phyloP scores from a whole-genome alignment of 495 filamentous ascomycete species.

The Monascus purpureus region DNA sequence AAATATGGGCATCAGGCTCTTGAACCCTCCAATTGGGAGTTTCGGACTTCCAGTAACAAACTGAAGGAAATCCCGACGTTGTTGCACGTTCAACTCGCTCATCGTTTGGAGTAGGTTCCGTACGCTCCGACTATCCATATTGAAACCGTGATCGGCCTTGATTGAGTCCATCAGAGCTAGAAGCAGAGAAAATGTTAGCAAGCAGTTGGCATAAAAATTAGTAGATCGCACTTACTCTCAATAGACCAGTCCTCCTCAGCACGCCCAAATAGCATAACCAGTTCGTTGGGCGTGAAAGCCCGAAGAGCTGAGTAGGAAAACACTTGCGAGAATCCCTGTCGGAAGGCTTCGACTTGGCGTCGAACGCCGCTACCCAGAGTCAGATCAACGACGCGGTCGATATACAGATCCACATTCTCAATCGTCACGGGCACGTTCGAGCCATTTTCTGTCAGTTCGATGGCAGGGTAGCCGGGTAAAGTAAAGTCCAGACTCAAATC shows the following conservation, averaged over 20 bases:
- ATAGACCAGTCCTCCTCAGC: constrained; percentile 96
- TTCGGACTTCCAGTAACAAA: constrained; percentile 98
- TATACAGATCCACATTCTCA: constrained; percentile 74
- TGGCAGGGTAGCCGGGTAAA: constrained; percentile 77
- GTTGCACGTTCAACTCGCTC: constrained; percentile 63
- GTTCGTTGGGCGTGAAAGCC: constrained; percentile 89
- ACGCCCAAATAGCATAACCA: constrained; percentile 92
- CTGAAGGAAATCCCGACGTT: constrained; percentile 91
- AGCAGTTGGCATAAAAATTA: not conserved
- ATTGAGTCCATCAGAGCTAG: constrained; percentile 94
- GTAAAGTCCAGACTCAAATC: constrained; percentile 90
- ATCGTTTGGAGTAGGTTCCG: constrained; percentile 87
- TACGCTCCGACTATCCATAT: constrained; percentile 97
- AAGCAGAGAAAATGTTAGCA: constrained; percentile 8
- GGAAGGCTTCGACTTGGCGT: constrained; percentile 83
- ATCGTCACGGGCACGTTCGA: constrained; percentile 64
- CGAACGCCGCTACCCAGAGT: constrained; percentile 80
- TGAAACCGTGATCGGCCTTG: constrained; percentile 99
- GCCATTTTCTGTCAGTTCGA: constrained; percentile 70
- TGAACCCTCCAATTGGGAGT: constrained; percentile 97
- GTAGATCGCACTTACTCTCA: constrained; percentile 56
- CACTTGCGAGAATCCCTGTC: constrained; percentile 82
- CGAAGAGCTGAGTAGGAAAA: constrained; percentile 88
- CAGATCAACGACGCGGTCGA: constrained; percentile 83
- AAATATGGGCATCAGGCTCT: constrained; percentile 90